Percentiles rank a stretch among this genome's conserved stretches.
phyloP scores from a whole-genome alignment of 2,329 filamentous ascomycete genomes.

The Pestalotiopsis sp. region DNA sequence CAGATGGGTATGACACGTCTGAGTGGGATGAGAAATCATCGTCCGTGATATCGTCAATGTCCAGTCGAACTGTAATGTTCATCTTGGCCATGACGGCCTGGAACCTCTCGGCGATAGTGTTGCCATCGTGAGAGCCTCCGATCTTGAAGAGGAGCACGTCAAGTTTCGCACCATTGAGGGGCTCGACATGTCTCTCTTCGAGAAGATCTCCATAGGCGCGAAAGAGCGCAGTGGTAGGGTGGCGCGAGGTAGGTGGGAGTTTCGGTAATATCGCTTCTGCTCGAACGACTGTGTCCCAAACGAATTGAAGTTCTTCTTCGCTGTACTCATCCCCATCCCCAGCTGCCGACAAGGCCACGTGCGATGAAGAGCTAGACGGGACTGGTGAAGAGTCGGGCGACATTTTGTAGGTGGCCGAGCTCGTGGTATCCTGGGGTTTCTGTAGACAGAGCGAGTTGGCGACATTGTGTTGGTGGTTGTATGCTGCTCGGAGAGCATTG shows the following conservation, averaged over 20 bases:
- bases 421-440: not conserved
- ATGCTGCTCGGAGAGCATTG: conserved; percentile 6
- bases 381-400: conserved; percentile 1
- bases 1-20: conserved; percentile 7
- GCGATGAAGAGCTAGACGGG: conserved; percentile 4
- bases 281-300: conserved; percentile 75
- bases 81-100: conserved; percentile 67
- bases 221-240: conserved; percentile 79
- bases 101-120: conserved; percentile 70
- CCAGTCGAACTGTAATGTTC: conserved; percentile 72
- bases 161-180: conserved; percentile 75
- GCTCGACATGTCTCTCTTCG: conserved; percentile 68
- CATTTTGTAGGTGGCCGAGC: conserved; percentile 1
- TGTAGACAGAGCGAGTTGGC: conserved; percentile 2
- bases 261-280: conserved; percentile 67
- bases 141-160: conserved; percentile 80
- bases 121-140: conserved; percentile 63
- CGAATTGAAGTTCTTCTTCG: conserved; percentile 70
- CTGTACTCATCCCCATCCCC: conserved; percentile 16
- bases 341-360: conserved; percentile 16
- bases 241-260: conserved; percentile 61
- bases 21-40: conserved; percentile 19
- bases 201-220: conserved; percentile 78
- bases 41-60: conserved; percentile 33
- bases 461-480: conserved; percentile 1